Base-by-base conservation (phyloP, 2,329 filamentous ascomycete species). In the Orbilia brochopaga region DNA sequence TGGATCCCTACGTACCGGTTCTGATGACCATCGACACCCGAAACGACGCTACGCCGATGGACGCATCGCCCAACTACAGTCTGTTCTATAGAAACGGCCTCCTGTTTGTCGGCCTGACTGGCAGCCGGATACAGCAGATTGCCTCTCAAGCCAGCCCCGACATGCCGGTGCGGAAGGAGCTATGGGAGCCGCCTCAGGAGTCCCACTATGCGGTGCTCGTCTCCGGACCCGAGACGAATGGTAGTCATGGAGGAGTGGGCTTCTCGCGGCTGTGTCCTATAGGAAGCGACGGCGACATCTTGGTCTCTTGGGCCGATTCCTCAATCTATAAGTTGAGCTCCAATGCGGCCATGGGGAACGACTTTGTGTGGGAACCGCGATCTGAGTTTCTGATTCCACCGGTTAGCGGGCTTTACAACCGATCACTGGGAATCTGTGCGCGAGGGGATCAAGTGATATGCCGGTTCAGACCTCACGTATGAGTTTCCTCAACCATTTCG, bases 291-390 rank as follows among this genome's bases (percentile, higher is more conserved):
- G 67, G 67, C 1, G 60, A 65, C 21, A 72, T 72, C 8, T 51
- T 72, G 17, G 60, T 72, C 21, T 65, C 50, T 11, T 72, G 67
- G 67, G 55, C 67, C 11, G 67, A 72, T 50, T 72, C 67, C 10
- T 72, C 67, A 1, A 53, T 72, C 19, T 72, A 56, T 23, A 61
- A 55, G 8, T 37, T 72, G 40, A 32, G 42, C 8, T 60, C 60
- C 10, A 65, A 60, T 24, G 54, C 19, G 44, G 44, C 44, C 11
- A 10, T 40, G 35, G 35, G 37, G 8, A 50, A 57, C 5, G 60
- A 61, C 11, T 11, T 52, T 15, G 67, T 72, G 5, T 72, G 67
- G 67, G 67, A 72, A 19, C 67, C 67, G n/a, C 50, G 19, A 27
- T 50, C 37, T 21, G 55, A 61, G 30, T 63, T 13, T 24, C 30